A percentile compares a stretch with the other conserved stretches of the same genome.
Conservation (phyloP, 495 filamentous ascomycete genomes). For the Articulospora tetracladia region DNA sequence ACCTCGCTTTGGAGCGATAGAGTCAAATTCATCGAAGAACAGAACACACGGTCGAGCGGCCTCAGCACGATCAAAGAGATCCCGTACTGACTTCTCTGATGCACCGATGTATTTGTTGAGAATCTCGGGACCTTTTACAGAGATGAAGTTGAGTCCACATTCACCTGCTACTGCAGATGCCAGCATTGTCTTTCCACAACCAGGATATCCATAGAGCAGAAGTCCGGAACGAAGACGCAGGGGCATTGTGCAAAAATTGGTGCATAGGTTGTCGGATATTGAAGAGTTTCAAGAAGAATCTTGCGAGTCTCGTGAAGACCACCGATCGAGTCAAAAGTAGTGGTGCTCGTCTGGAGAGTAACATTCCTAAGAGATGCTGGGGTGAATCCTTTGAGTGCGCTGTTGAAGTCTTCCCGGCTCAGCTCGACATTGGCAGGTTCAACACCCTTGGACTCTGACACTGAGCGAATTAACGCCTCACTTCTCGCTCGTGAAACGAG, state of each 20-base stretch:
- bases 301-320: conserved; percentile 81
- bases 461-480: conserved; percentile 81
- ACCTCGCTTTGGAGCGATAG: conserved; percentile 92
- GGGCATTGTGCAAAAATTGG: conserved; percentile 97
- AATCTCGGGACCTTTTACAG: conserved; percentile 96
- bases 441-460: conserved; percentile 35
- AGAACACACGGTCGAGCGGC: conserved; percentile 88
- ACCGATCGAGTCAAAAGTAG: conserved; percentile 86
- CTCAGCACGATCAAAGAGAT: conserved; percentile 87
- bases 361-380: conserved; percentile 93
- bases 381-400: conserved; percentile 84
- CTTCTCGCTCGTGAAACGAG: conserved; percentile 84
- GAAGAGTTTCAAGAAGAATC: conserved; percentile 85
- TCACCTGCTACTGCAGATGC: conserved; percentile 93
- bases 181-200: conserved; percentile 92
- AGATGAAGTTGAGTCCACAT: conserved; percentile 96
- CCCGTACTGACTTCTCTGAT: conserved; percentile 88
- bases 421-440: conserved; percentile 50
- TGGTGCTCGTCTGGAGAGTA: conserved; percentile 83
- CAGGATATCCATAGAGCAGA: conserved; percentile 90
- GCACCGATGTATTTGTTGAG: conserved; percentile 98
- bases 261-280: conserved; percentile 97
- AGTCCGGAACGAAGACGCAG: conserved; percentile 88
- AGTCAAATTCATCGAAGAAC: conserved; percentile 98
- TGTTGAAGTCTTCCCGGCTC: conserved; percentile 68